phyloP scores from a whole-genome alignment of 192 early-diverging fungal species.

The Powellomyces hirtus region DNA sequence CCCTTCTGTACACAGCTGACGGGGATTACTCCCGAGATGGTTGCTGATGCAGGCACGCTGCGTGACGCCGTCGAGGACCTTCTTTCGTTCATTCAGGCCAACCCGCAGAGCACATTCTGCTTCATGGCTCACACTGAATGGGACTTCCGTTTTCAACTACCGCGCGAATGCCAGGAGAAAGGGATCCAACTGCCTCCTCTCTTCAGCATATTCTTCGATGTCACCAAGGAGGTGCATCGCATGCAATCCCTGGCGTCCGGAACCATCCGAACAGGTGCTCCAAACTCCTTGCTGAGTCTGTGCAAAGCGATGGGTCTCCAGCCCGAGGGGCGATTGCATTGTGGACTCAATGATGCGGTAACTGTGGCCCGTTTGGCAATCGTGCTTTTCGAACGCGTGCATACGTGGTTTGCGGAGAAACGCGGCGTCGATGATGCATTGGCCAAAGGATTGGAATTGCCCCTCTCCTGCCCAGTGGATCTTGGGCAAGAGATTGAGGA shows the following conservation, averaged over 20 bases:
- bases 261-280: constrained; percentile 12
- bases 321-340: constrained; percentile 45
- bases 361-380: constrained; percentile 58
- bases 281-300: constrained; percentile 58
- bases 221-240: constrained; percentile 65
- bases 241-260: constrained; percentile 49
- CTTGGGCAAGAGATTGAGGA: constrained; percentile 58
- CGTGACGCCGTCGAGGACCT: constrained; percentile 52
- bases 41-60: constrained; percentile 48
- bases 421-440: constrained; percentile 9
- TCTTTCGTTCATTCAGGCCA: constrained; percentile 49
- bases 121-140: constrained; percentile 74
- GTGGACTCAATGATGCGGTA: constrained; percentile 60
- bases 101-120: constrained; percentile 55
- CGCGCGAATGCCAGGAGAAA: constrained; percentile 65
- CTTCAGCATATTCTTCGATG: constrained; percentile 64
- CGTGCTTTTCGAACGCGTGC: constrained; percentile 16
- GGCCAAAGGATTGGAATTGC: constrained; percentile 11
- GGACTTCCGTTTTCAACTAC: constrained; percentile 68
- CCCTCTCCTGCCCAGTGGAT: constrained; percentile 53
- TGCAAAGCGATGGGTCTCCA: constrained; percentile 55
- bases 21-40: constrained; percentile 55
- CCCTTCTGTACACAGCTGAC: constrained; percentile 59
- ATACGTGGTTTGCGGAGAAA: constrained; percentile 17
- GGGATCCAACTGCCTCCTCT: constrained; percentile 55